phyloP scores from a whole-genome alignment of 1,284 basidiomycete species.

The Tetrapyrgos nigripes region DNA sequence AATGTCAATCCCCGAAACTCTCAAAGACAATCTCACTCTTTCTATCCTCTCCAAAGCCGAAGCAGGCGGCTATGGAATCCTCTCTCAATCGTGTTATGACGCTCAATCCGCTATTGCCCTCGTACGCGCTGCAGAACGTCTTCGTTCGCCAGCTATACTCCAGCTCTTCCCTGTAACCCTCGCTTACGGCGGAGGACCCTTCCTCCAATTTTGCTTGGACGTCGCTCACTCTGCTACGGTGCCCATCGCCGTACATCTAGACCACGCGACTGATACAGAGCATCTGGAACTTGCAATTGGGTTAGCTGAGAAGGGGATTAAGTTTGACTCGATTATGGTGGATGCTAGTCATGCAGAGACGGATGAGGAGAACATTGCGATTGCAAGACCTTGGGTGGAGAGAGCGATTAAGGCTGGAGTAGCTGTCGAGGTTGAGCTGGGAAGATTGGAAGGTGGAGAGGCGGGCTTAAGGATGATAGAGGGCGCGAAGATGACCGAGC shows the following conservation, averaged over 20 bases:
- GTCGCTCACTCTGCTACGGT: constrained; percentile 52
- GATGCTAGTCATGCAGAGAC: constrained; percentile 59
- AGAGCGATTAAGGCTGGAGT: constrained; percentile 48
- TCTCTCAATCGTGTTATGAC: constrained; percentile 55
- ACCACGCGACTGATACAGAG: constrained; percentile 54
- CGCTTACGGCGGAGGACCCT: constrained; percentile 52
- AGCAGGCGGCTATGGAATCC: constrained; percentile 50
- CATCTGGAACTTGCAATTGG: constrained; percentile 53
- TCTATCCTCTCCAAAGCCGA: constrained; percentile 50
- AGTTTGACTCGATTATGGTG: constrained; percentile 59
- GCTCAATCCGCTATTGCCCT: constrained; percentile 51
- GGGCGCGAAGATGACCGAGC: constrained; percentile 53
- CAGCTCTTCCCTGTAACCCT: constrained; percentile 55
- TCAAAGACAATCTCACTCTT: constrained; percentile 46
- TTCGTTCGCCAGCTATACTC: constrained; percentile 51
- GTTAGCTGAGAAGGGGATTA: constrained; percentile 53
- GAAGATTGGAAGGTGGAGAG: constrained; percentile 58
- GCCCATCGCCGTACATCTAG: constrained; percentile 55
- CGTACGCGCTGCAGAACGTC: constrained; percentile 52
- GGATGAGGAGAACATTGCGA: constrained; percentile 55
- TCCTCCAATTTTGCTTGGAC: constrained; percentile 53
- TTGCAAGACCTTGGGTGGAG: constrained; percentile 52
- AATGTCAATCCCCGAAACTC: constrained; percentile 4
- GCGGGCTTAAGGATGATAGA: constrained; percentile 54
- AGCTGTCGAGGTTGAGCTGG: constrained; percentile 56